Evolutionary conservation across 306 rosid genomes (phyloP).

Genomic region (Mimosa pudica): DNA sequence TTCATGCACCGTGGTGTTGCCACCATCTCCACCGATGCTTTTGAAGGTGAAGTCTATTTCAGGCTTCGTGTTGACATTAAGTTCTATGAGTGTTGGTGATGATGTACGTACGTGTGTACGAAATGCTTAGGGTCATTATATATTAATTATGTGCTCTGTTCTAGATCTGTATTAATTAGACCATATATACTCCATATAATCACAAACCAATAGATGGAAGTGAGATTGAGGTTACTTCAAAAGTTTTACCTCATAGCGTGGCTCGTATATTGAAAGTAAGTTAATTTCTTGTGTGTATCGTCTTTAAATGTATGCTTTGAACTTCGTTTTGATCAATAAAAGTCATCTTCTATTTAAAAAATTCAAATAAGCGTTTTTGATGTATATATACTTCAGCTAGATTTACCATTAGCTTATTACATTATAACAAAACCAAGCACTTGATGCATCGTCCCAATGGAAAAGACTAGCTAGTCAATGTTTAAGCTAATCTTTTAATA

Average conservation of each 20-base stretch:
- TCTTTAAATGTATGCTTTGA: not conserved
- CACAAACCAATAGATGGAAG: not conserved
- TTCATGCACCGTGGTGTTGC: constrained; percentile 81
- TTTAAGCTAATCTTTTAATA: no score
- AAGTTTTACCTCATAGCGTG: not conserved
- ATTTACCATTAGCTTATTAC: no score
- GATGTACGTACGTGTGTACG: no score
- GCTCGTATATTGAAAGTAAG: not conserved
- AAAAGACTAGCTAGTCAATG: no score
- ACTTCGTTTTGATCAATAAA: not conserved
- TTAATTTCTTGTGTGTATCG: not conserved
- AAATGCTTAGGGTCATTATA: no score
- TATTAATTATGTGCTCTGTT: no score
- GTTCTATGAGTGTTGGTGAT: constrained; percentile 74
- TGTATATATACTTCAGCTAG: no score
- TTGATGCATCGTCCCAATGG: no score
- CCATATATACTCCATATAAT: no score
- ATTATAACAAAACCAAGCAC: no score
- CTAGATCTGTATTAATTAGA: no score
- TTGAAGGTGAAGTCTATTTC: constrained; percentile 74
- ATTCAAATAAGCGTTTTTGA: no score
- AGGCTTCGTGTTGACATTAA: constrained; percentile 66
- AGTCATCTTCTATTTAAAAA: not conserved
- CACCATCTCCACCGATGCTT: constrained; percentile 66
- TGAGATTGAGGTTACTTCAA: not conserved